phyloP scores from a whole-genome alignment of 1,284 basidiomycete genomes.

The Puccinia horiana region DNA sequence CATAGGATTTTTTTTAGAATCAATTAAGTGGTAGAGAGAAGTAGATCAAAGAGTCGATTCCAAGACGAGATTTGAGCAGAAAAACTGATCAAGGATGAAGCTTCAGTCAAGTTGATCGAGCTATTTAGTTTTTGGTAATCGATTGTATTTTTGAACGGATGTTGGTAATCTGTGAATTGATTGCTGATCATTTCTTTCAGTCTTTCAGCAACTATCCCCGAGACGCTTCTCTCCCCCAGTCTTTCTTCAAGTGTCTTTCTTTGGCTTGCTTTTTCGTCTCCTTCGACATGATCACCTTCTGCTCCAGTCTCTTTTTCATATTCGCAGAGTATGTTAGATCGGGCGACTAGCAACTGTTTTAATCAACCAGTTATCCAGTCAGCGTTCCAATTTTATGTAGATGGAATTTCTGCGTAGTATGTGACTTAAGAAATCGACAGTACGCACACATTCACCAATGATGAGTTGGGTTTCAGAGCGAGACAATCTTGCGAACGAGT shows the following conservation, averaged over 20 bases:
- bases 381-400: background rate
- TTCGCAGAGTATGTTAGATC: background rate
- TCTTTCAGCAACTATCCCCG: background rate
- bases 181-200: background rate
- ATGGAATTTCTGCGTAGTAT: too few species aligned
- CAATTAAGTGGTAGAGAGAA: background rate
- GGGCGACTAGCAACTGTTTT: background rate
- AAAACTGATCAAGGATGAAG: background rate
- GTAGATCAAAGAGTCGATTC: slow-evolving; percentile 22
- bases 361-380: too few species aligned
- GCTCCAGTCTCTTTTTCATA: background rate
- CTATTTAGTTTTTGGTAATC: background rate
- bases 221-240: background rate
- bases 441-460: slow-evolving; percentile 5
- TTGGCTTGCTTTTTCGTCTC: background rate
- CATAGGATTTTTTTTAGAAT: background rate
- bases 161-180: background rate
- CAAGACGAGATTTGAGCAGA: slow-evolving; percentile 7
- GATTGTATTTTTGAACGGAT: background rate
- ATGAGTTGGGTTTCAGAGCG: slow-evolving; percentile 26
- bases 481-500: slow-evolving; percentile 22
- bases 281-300: background rate
- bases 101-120: background rate
- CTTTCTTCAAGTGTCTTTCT: background rate
- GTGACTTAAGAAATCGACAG: background rate